Conservation (phyloP, 2,329 filamentous ascomycete genomes). For the Neonectria hederae region DNA sequence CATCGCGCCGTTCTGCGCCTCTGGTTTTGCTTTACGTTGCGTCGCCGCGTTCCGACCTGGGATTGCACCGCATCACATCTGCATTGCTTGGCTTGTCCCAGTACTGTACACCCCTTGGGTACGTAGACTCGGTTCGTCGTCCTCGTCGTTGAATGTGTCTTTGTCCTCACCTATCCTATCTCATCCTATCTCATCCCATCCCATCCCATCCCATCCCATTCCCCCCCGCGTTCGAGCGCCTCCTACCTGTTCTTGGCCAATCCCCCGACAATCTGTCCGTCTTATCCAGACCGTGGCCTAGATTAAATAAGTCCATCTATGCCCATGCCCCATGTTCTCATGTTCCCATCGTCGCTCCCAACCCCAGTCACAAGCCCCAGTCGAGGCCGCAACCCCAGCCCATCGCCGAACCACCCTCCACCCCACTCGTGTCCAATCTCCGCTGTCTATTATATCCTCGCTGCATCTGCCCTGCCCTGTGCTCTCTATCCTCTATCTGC, state of each 20-base stretch:
- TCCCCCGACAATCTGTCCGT: background rate
- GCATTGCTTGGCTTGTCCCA: conserved; percentile 11
- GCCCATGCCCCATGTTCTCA: conserved; percentile 12
- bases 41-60: conserved; percentile 26
- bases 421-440: conserved; percentile 30
- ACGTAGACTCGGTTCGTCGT: conserved; percentile 1
- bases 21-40: conserved; percentile 28
- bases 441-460: conserved; percentile 21
- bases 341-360: conserved; percentile 21
- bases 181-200: background rate
- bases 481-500: conserved; percentile 30
- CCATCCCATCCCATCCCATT: background rate
- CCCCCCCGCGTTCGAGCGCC: background rate
- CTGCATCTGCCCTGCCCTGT: conserved; percentile 19
- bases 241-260: background rate
- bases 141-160: background rate
- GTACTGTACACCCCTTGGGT: background rate
- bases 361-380: conserved; percentile 32
- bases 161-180: background rate
- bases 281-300: conserved; percentile 11
- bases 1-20: conserved; percentile 26
- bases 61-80: conserved; percentile 25
- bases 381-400: conserved; percentile 31
- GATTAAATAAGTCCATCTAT: conserved; percentile 21
- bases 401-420: conserved; percentile 26